These are phyloP conservation scores for Colletotrichum musicola DNA, from an alignment of 2,329 filamentous ascomycete genomes.

Conservation along the genomic window DNA sequence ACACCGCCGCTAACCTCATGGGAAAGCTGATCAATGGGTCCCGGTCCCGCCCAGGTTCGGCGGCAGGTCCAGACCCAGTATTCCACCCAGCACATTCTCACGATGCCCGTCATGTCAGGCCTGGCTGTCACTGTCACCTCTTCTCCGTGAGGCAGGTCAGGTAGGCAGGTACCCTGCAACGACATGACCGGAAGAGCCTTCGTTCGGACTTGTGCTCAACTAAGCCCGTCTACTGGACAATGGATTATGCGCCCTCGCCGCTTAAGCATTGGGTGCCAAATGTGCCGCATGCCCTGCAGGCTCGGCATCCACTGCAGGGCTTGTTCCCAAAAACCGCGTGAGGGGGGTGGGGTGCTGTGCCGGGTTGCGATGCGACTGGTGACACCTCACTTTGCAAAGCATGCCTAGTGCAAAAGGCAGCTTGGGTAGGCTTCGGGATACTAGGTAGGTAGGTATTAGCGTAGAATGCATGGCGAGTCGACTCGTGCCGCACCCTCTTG, in stretches of 20 bases:
- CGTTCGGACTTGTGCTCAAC: background rate
- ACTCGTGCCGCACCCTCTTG: too few relatives aligned
- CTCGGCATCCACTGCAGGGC: slow-evolving; percentile 35
- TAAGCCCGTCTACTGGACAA: slow-evolving; percentile 9
- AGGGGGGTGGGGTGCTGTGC: slow-evolving; percentile 32
- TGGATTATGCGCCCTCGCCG: slow-evolving; percentile 4
- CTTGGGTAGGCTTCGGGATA: too few relatives aligned
- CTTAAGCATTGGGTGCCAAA: slow-evolving; percentile 35
- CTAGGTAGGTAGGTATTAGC: too few relatives aligned
- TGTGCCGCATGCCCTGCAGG: slow-evolving; percentile 36
- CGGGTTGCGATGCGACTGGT: slow-evolving; percentile 18
- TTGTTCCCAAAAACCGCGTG: slow-evolving; percentile 27
- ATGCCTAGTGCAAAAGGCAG: too few relatives aligned
- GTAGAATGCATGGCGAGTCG: too few relatives aligned
- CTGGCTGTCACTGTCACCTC: background rate
- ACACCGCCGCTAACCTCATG: slow-evolving; percentile 30
- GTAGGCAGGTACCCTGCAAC: background rate
- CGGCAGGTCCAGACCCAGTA: slow-evolving; percentile 15
- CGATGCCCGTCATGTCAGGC: background rate
- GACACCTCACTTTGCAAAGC: background rate
- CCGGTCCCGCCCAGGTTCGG: slow-evolving; percentile 10
- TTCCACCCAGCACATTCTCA: slow-evolving; percentile 27
- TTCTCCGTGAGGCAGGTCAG: background rate
- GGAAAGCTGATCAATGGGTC: slow-evolving; percentile 22
- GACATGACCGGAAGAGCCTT: background rate